Base-by-base conservation (phyloP, 139 green algal species). In the Nannochloris sp. region DNA sequence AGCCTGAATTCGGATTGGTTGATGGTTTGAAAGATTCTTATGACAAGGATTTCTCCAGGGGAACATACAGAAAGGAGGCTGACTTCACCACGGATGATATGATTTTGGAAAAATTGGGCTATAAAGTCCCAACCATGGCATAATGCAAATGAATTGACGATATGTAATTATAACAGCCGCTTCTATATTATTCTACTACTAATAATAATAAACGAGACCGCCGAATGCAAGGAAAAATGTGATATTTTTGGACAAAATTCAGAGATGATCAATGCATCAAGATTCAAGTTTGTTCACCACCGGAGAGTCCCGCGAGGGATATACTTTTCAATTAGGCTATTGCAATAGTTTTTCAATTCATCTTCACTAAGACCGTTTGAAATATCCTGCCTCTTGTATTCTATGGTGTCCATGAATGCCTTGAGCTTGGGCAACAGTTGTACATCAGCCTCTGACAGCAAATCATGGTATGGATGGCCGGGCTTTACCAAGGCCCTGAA, bases 21-120 rank as follows among this genome's bases (percentile, higher is more conserved):
- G 87, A 93, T 31, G 91, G 91, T 2, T 79, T 97, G 31, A 82
- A 56, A 43, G 91, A 97, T 73, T 87, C 76, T 28, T 96, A 95
- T 64, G 23, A 86, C 14, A 93, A 97, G 71, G 91, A 97, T 78
- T 97, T 97, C 77, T 85, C 84, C 17, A 73, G 85, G 2, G 91
- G 91, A 64, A 91, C 80, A 4, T 95, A 85, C 81, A 77, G 90
- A 63, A 97, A 97, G 69, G 79, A 76, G 30, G 77, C 91, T 20
- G 87, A 97, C 74, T 97, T 97, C 72, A 78, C 78, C 33, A 72
- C 74, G 1, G 91, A 97, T 70, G 91, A 97, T 83, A 83, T 95
- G 72, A 84, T 97, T 28, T 78, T 96, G 25, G 75, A 63, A 49
- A 33, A 49, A 12, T 20, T 68, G n/a, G 48, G 48, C 40, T 29